Evolutionary conservation across 2,329 filamentous ascomycete genomes (phyloP), one percentile per base, ranked within the genome.

Genomic region (Aspergillus puulaauensis): DNA sequence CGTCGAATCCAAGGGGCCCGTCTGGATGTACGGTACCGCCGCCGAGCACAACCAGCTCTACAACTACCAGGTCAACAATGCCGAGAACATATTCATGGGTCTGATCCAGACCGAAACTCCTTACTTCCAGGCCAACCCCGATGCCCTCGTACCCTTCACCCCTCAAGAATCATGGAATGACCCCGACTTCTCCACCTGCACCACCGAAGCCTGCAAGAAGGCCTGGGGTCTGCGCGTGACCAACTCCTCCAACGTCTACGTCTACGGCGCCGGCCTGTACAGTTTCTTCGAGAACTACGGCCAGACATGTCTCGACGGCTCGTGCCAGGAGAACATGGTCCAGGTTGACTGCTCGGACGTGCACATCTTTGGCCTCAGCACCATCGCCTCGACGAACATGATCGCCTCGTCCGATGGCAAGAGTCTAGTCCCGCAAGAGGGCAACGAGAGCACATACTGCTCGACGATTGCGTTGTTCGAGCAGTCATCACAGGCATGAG

Each of bases 21-120:
- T 88, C 52, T 96, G 92, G 92, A 76, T 95, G 67, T 93, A 88
- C 76, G 92, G 86, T 15, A 95, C 90, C 0, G 77, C 81, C 0
- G 82, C 83, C 5, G 85, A 87, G 70, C 85, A 87, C 69, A 79
- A 79, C 67, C 77, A 80, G 61, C 73, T 86, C 9, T 87, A 87
- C 76, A 93, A 97, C 80, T 96, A 96, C 80, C 90, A 96, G 75
- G 79, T 97, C 68, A 79, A 83, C 70, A 87, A 88, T 61, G 90
- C 92, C 2, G 82, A 86, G 68, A 89, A 93, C 69, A 82, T 96
- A 61, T 96, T 89, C 79, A 88, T 96, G 83, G 87, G 85, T 11
- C 78, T 90, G 51, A 91, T 96, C 67, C 93, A 97, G 78, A 90
- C 90, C 3, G 93, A 97, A 78, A 96, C 92, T 5, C 90, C 92